phyloP scores from a whole-genome alignment of 202 grass and related monocot species.

The Zizania palustris region DNA sequence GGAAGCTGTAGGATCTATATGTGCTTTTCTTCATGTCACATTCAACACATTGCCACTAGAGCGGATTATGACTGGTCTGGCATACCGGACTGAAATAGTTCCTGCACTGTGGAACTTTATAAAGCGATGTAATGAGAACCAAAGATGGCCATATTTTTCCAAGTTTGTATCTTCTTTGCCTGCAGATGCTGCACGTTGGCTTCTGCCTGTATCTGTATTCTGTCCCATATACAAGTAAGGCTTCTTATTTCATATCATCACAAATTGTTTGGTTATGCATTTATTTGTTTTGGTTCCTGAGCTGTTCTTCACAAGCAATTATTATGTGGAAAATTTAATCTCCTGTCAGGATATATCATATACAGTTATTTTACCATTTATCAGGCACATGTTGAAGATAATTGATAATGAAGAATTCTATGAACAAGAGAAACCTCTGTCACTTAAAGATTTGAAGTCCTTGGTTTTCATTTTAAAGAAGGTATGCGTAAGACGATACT shows the following conservation, averaged over 20 bases:
- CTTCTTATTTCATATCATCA: conserved; percentile 17
- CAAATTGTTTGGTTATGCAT: conserved; percentile 7
- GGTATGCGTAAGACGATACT: conserved; percentile 47
- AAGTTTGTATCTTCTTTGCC: conserved; percentile 62
- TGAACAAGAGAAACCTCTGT: conserved; percentile 92
- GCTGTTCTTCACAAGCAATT: conserved; percentile 27
- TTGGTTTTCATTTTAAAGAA: conserved; percentile 93
- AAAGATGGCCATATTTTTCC: conserved; percentile 77
- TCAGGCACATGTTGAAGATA: conserved; percentile 92
- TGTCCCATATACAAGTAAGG: conserved; percentile 96
- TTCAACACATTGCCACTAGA: conserved; percentile 79
- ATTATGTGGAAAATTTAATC: conserved; percentile 7
- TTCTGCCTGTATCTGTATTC: conserved; percentile 90
- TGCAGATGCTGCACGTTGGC: conserved; percentile 71
- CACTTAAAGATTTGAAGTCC: conserved; percentile 80
- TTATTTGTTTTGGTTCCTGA: conserved; percentile 11
- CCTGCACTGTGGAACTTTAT: conserved; percentile 88
- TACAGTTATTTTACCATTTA: conserved; percentile 35
- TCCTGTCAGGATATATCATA: conserved; percentile 10
- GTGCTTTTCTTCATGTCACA: conserved; percentile 90
- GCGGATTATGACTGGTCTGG: conserved; percentile 74
- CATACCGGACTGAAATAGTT: conserved; percentile 97
- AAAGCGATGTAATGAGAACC: conserved; percentile 80
- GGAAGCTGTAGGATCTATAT: conserved; percentile 90
- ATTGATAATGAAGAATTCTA: conserved; percentile 96